Base-by-base conservation (phyloP, 2,329 filamentous ascomycete genomes). In the Aschersonia sp. region DNA sequence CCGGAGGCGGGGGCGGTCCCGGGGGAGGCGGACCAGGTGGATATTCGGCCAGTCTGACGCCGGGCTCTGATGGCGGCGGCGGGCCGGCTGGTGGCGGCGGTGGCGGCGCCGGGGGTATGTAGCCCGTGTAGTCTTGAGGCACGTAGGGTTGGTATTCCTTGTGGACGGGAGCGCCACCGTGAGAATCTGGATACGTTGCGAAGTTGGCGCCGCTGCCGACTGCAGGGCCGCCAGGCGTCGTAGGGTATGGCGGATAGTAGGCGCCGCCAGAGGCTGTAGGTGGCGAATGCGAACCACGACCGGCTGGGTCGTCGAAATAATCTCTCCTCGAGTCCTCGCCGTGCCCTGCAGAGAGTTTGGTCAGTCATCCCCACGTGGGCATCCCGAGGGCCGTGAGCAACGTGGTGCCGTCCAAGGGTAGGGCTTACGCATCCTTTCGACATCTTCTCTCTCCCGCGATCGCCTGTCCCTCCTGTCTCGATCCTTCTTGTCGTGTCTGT, bases 251-350 rank as follows among this genome's bases (percentile, higher is more conserved):
- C 4, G 67, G 68, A 50, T 70, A 73, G 55, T 66, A 73, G 12
- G 68, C 67, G 10, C 72, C 72, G n/a, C 72, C 72, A 2, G 72
- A 75, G 4, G 71, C 71, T 47, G 65, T 70, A 4, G 70, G 68
- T 1, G 72, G 72, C 2, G 72, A 75, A 5, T 67, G 65, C 5
- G 65, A 60, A 9, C 64, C 65, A 40, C 58, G 58, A 45, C 60
- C 57, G 37, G 58, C 56, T 37, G 35, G 35, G 46, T 62, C 57
- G 41, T 65, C 58, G 48, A 66, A 65, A 52, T 68, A 63, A 31
- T 64, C 60, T 43, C 60, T 57, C 4, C 57, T 55, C 10, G 54
- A 53, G n/a, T 66, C 63, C 6, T 66, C 64, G 42, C 64, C 60
- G 46, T 64, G 63, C 29, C 59, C 65, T 68, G 42, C 45, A 37